Evolutionary conservation across 2,329 filamentous ascomycete species (phyloP).

Genomic region (Pezicula carpinea): DNA sequence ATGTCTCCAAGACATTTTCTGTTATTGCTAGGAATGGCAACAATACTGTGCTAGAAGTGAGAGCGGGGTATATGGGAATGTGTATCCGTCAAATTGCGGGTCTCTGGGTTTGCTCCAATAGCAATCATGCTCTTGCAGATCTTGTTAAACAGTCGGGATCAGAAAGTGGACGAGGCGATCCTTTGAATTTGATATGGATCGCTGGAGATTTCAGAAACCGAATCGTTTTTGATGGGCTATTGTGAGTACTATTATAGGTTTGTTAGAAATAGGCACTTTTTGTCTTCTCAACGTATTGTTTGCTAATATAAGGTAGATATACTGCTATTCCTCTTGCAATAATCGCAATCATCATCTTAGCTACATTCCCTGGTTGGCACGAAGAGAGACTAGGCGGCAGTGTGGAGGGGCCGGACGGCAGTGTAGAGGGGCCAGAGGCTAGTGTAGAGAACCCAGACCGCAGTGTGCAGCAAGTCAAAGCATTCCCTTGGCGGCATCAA

Average conservation of each 20-base stretch:
- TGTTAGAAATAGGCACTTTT: too few relatives aligned
- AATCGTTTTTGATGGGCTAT: slow-evolving; percentile 10
- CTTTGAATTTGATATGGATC: slow-evolving; percentile 12
- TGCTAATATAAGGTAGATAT: slow-evolving; percentile 6
- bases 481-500: slow-evolving; percentile 68
- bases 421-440: too few relatives aligned
- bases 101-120: slow-evolving; percentile 9
- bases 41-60: slow-evolving; percentile 3
- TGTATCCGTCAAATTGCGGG: slow-evolving; percentile 5
- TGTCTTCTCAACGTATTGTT: not conserved
- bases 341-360: slow-evolving; percentile 5
- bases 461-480: slow-evolving; percentile 81
- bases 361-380: slow-evolving; percentile 10
- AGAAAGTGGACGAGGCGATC: slow-evolving; percentile 1
- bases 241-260: slow-evolving; percentile 3
- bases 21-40: not conserved
- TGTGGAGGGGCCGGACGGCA: too few relatives aligned
- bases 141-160: not conserved
- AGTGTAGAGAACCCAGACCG: slow-evolving; percentile 1
- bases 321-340: slow-evolving; percentile 4
- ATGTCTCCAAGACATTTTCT: slow-evolving; percentile 4
- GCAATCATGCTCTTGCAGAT: slow-evolving; percentile 4
- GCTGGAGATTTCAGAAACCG: slow-evolving; percentile 5
- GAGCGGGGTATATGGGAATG: slow-evolving; percentile 9
- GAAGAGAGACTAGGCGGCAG: too few relatives aligned